Conservation (phyloP, 805 yeast genomes). For the Candida silvicultrix region DNA sequence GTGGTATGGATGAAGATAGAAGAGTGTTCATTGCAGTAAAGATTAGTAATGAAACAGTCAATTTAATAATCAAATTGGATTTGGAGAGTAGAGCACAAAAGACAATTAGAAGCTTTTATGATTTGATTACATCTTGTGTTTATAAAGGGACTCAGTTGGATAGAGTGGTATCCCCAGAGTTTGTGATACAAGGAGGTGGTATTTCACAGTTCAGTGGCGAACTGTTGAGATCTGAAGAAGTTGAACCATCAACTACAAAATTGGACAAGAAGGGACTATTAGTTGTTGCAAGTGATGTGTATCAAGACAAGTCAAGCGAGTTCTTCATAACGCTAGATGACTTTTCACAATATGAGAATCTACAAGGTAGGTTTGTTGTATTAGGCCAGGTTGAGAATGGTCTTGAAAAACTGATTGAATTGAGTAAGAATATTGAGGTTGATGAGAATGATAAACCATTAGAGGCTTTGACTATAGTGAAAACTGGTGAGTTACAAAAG, state of each 20-base stretch:
- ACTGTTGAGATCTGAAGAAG: background rate
- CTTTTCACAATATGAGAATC: background rate
- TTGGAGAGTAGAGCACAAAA: background rate
- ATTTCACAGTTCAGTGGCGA: background rate
- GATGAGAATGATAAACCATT: background rate
- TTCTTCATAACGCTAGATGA: constrained; percentile 2
- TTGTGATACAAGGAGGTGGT: constrained; percentile 9
- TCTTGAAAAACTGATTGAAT: background rate
- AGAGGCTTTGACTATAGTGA: background rate
- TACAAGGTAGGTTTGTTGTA: constrained; percentile 1
- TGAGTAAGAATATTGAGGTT: background rate
- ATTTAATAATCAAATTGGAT: background rate
- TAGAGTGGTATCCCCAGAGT: constrained; percentile 1
- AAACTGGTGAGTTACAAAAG: constrained; percentile 1
- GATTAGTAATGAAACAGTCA: background rate
- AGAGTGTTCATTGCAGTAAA: background rate
- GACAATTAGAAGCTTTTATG: background rate
- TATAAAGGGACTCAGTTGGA: background rate
- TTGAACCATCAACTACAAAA: background rate
- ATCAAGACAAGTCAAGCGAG: background rate
- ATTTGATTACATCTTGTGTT: background rate
- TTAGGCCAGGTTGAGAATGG: background rate
- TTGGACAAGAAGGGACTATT: background rate
- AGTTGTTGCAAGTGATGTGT: background rate
- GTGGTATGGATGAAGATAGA: background rate